Base-by-base conservation (phyloP, 768 basidiomycete species). In the Hericium alpestre region DNA sequence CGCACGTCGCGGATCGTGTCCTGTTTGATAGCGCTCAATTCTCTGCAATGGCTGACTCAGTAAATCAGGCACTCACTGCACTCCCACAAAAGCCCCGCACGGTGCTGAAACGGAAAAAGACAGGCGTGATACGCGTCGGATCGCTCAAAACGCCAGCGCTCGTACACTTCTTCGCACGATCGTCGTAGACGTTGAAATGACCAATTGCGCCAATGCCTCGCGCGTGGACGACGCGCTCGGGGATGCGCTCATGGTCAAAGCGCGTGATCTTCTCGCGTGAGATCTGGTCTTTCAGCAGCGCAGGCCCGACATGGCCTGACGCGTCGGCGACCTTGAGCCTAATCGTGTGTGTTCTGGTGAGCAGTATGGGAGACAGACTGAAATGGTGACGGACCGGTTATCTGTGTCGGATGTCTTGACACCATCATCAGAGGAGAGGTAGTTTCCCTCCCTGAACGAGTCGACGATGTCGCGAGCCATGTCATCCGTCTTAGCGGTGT, bases 201-300 rank as follows among this genome's bases (percentile, higher is more conserved):
- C 92, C 91, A 66, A 92, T 90, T 13, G 89, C 90, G 53, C 80
- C 87, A 32, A 80, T 65, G n/a, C 86, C 87, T 13, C 87, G 81
- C 47, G 87, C 83, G 65, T 74, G 71, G 20, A 61, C 60, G 13
- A 84, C 79, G 50, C 87, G 86, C 74, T 91, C 90, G 0, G 92
- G 90, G 55, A 93, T 93, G 43, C 90, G 86, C 67, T 93, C 90
- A 64, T 91, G 90, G 66, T 92, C 90, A 63, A 91, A 92, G 12
- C 83, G 79, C 55, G 80, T 79, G 25, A 90, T 80, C 70, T 90
- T 89, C 72, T 87, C 84, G 60, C 86, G 79, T 3, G 77, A 78
- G 60, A 87, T 77, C 57, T 86, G 83, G 65, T 89, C 86, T 65
- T 90, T 87, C n/a, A 94, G 76, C 8, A 90, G 73, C 22, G 80